phyloP scores from a whole-genome alignment of 441 rosid genomes.

The Gossypium aridum region DNA sequence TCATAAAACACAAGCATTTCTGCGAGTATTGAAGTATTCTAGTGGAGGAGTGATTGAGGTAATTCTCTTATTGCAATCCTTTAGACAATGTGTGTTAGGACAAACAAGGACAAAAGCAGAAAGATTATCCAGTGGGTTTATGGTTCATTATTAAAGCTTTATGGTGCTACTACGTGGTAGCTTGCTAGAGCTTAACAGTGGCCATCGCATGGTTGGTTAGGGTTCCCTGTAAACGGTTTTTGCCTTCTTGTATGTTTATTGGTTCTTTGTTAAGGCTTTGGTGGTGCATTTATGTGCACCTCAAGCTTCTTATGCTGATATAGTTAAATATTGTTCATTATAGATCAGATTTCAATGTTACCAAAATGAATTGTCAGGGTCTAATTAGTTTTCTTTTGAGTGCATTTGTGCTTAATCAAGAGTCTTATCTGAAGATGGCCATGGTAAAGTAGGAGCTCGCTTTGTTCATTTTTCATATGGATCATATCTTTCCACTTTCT shows the following conservation, averaged over 20 bases:
- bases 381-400: background rate
- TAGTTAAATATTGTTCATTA: background rate
- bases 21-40: conserved; percentile 89
- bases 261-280: background rate
- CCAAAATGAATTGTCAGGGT: background rate
- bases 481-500: background rate
- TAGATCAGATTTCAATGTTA: background rate
- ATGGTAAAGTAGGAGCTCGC: background rate
- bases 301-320: background rate
- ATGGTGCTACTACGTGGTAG: background rate
- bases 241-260: background rate
- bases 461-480: background rate
- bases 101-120: background rate
- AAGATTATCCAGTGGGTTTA: background rate
- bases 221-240: background rate
- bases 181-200: background rate
- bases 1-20: conserved; percentile 68
- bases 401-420: background rate
- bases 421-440: background rate
- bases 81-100: background rate
- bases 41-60: conserved; percentile 97
- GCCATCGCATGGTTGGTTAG: background rate
- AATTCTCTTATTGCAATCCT: conserved; percentile 11
- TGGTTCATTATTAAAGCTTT: background rate
- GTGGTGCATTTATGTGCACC: background rate